Conservation (phyloP, 2,329 filamentous ascomycete species). For the Alternaria triticimaculans region DNA sequence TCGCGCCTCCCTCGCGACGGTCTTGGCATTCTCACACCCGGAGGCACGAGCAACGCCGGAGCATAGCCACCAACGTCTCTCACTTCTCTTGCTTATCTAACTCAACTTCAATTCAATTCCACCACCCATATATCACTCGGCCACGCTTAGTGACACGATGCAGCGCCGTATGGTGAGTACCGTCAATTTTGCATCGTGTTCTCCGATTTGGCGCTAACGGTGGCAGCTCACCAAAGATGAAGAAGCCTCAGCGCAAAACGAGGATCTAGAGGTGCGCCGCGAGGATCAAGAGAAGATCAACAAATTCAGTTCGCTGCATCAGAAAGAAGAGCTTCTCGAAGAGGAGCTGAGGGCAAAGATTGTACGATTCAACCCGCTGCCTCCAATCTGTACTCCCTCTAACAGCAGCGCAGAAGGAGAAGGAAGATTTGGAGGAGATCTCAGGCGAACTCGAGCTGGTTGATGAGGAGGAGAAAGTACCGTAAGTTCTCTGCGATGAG, state of each 20-base stretch:
- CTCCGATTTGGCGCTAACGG: slow-evolving; percentile 20
- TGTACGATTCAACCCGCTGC: slow-evolving; percentile 57
- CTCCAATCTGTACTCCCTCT: background rate
- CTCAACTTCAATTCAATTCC: background rate
- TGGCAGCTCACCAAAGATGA: slow-evolving; percentile 89
- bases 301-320: slow-evolving; percentile 91
- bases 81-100: background rate
- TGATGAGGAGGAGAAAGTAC: slow-evolving; percentile 92
- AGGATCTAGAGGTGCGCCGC: slow-evolving; percentile 91
- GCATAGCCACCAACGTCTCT: slow-evolving; percentile 1
- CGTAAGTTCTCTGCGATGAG: slow-evolving; percentile 63
- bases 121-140: background rate
- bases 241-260: slow-evolving; percentile 72
- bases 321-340: slow-evolving; percentile 78
- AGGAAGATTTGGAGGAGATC: slow-evolving; percentile 95
- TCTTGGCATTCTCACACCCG: slow-evolving; percentile 14
- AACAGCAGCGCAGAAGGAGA: slow-evolving; percentile 76
- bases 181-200: slow-evolving; percentile 8
- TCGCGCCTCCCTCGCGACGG: background rate
- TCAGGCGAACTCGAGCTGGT: slow-evolving; percentile 89
- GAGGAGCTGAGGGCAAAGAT: slow-evolving; percentile 81
- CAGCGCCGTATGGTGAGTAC: slow-evolving; percentile 56
- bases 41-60: slow-evolving; percentile 3
- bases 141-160: slow-evolving; percentile 31
- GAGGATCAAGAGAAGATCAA: slow-evolving; percentile 99